Evolutionary conservation across 2,329 filamentous ascomycete species (phyloP), one percentile per base, ranked within the genome.

Genomic region (Tricladium varicosporioides): DNA sequence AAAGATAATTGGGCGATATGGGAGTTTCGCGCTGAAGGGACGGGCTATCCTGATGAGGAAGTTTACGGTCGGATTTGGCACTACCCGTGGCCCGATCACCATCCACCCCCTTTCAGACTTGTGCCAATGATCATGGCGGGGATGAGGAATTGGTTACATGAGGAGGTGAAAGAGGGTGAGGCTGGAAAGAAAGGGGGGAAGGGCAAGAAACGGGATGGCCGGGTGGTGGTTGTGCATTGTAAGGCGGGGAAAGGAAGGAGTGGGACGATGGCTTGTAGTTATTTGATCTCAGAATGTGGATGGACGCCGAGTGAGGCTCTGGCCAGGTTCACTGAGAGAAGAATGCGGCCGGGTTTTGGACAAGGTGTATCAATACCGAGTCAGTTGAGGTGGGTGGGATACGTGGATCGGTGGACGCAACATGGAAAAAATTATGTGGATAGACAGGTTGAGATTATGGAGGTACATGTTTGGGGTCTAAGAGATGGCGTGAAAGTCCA

Each of bases 11-110:
- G 94, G 94, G 86, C 88, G 2, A 96, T 99, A 67, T 99, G 93
- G 91, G 94, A 99, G 75, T 99, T 99, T 67, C 87, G 94, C 47
- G 94, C 92, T 36, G 94, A 99, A 72, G 94, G 94, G 5, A 97
- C 94, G 0, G 94, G 94, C 1, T 99, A 99, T 68, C 92, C 92
- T 0, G 94, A 99, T 69, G 83, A 86, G 15, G 89, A 92, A 57
- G 93, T 99, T 1, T 91, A 96, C 71, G 81, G 84, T 33, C 82
- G 92, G 2, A 87, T 97, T 62, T 84, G 88, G 62, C 94, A 99
- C 74, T 97, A 92, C 69, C 94, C 94, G 0, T 99, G 91, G 85
- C 94, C 94, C 0, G 94, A 99, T 71, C 94, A 99, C 70, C 94
- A 99, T 71, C 94, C 94, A 2, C 94, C 94, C 52, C 94, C 94